A percentile compares a stretch with the other conserved stretches of the same genome.
Evolutionary conservation across 2,329 filamentous ascomycete species (phyloP).

Genomic region (Fusarium sp.): DNA sequence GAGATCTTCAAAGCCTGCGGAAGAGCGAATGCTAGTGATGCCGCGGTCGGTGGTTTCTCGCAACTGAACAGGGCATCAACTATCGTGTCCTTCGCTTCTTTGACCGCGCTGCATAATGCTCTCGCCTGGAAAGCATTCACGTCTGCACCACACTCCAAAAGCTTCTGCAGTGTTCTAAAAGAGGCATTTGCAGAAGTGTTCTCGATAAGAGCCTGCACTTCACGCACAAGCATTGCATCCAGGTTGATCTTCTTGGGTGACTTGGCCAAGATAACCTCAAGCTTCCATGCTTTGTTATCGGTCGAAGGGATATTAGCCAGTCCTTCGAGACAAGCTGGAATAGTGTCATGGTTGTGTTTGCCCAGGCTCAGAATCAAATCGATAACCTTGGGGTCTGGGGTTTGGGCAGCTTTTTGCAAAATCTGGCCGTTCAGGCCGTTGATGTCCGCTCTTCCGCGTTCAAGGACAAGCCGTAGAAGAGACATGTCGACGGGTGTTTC

Average conservation of each 20-base stretch:
- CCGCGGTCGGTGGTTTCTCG: slow-evolving; percentile 53
- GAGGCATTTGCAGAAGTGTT: slow-evolving; percentile 54
- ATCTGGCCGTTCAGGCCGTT: slow-evolving; percentile 62
- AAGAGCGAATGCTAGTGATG: slow-evolving; percentile 62
- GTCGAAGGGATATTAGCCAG: slow-evolving; percentile 59
- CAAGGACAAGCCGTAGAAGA: slow-evolving; percentile 62
- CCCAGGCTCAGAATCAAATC: slow-evolving; percentile 62
- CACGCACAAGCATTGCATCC: slow-evolving; percentile 61
- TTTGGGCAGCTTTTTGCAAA: slow-evolving; percentile 56
- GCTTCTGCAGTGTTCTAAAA: slow-evolving; percentile 58
- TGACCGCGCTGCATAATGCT: slow-evolving; percentile 64
- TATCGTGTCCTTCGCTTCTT: slow-evolving; percentile 58
- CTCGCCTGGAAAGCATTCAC: slow-evolving; percentile 66
- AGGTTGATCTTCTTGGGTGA: slow-evolving; percentile 59
- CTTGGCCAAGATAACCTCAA: slow-evolving; percentile 60
- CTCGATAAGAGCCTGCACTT: slow-evolving; percentile 61
- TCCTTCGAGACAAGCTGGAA: slow-evolving; percentile 58
- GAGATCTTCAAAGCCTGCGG: slow-evolving; percentile 65
- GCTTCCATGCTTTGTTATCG: slow-evolving; percentile 62
- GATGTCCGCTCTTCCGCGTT: slow-evolving; percentile 65
- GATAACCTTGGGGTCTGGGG: slow-evolving; percentile 62
- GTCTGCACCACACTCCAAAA: slow-evolving; percentile 66
- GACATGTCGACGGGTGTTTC: slow-evolving; percentile 63
- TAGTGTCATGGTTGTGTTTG: slow-evolving; percentile 58
- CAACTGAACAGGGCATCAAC: slow-evolving; percentile 62